Base-by-base conservation (phyloP, 1,284 basidiomycete genomes). In the Leccinum fallax region DNA sequence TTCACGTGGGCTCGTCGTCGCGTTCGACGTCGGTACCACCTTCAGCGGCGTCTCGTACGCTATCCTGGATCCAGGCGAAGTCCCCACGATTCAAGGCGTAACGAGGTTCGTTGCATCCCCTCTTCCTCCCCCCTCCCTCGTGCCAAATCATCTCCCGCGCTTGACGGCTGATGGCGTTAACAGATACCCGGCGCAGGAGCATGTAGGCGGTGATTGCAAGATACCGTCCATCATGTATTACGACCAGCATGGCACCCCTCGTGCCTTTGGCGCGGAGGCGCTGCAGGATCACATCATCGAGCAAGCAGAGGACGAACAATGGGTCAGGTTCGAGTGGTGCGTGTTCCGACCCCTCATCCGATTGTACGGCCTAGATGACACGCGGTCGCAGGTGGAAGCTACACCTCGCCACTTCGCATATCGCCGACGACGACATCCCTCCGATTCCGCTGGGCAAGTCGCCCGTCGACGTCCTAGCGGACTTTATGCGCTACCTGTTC, bases 141-240 rank as follows among this genome's bases (percentile, higher is more conserved):
- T 61, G 63, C 30, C 30, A 30, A 30, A 30, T 30, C 30, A 30
- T 30, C 30, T 63, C 60, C 24, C 40, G 10, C 19, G 57, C 57
- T 19, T 28, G 53, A 28, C 49, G 7, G 57, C 49, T 15, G 36
- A 21, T 53, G 30, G 28, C 49, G 68, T 11, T n/a, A 6, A 32
- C 53, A 82, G 82, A 52, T 81, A 76, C 60, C 80, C 80, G 11
- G 79, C 76, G 0, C 79, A 81, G 61, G 76, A 79, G 53, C 72
- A 78, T 63, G 71, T 73, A 5, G 74, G 75, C 5, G 76, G 79
- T 3, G 75, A 84, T 57, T 81, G 78, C 7, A 87, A 86, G 69
- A 84, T 87, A 30, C 85, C 85, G 5, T 81, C 84, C 0, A 74
- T 85, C 28, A 70, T 87, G 13, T 85, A 80, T 65, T 87, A 87